phyloP scores from a whole-genome alignment of 495 filamentous ascomycete genomes.

The Niebla homalea region DNA sequence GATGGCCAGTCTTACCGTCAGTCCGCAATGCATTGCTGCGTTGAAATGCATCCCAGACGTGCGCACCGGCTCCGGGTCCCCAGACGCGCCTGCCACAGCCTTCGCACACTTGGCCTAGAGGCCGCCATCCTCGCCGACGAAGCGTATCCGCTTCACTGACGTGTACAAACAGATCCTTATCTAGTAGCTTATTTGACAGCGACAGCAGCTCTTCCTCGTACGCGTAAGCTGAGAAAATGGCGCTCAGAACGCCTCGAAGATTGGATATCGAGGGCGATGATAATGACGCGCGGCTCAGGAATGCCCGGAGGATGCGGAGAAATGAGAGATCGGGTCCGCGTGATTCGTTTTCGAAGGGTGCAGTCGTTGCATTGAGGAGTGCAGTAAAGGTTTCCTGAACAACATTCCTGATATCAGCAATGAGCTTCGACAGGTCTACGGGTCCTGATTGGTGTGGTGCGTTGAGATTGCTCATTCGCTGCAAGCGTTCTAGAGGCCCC shows the following conservation, averaged over 20 bases:
- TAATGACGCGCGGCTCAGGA: slow-evolving; percentile 68
- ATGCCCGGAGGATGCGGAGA: slow-evolving; percentile 76
- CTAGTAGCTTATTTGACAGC: slow-evolving; percentile 74
- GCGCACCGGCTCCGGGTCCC: slow-evolving; percentile 72
- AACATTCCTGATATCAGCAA: slow-evolving; percentile 52
- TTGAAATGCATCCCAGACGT: slow-evolving; percentile 74
- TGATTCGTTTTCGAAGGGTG: slow-evolving; percentile 20
- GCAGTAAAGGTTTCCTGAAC: slow-evolving; percentile 88
- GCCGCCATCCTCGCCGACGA: slow-evolving; percentile 81
- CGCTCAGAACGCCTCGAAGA: slow-evolving; percentile 66
- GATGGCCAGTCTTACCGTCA: background rate
- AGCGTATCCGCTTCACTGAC: slow-evolving; percentile 61
- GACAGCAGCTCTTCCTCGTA: slow-evolving; percentile 81
- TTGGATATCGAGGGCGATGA: slow-evolving; percentile 80
- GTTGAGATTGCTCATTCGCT: background rate
- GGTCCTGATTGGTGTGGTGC: background rate
- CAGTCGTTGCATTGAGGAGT: slow-evolving; percentile 55
- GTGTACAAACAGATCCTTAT: slow-evolving; percentile 78
- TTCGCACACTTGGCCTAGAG: slow-evolving; percentile 74
- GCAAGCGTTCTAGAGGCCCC: slow-evolving; percentile 21
- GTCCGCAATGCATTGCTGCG: slow-evolving; percentile 35
- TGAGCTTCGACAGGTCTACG: slow-evolving; percentile 30
- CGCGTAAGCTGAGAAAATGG: slow-evolving; percentile 87
- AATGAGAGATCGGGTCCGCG: slow-evolving; percentile 57
- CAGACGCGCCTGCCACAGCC: slow-evolving; percentile 71